Evolutionary conservation across 306 rosid genomes (phyloP).

Genomic region (Canavalia gladiata): DNA sequence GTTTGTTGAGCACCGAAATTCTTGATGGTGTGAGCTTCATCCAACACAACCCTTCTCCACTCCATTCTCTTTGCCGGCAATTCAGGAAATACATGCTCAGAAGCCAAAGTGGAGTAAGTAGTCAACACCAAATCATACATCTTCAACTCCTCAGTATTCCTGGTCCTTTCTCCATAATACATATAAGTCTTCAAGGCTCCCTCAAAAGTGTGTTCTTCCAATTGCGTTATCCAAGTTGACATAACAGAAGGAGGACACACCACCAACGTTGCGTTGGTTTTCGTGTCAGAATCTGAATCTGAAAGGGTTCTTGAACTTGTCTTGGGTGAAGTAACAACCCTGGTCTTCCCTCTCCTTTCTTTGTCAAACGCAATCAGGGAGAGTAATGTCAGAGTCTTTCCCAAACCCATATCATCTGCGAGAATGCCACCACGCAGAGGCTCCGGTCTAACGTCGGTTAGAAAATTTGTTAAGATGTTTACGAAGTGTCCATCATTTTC

Average conservation of each 20-base stretch:
- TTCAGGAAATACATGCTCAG: slow-evolving; percentile 39
- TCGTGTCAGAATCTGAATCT: not conserved
- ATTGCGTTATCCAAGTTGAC: slow-evolving; percentile 72
- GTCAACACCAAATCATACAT: slow-evolving; percentile 79
- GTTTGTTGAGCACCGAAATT: slow-evolving; percentile 67
- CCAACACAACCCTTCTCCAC: slow-evolving; percentile 86
- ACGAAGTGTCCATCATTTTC: slow-evolving; percentile 59
- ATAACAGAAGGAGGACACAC: slow-evolving; percentile 90
- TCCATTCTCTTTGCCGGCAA: slow-evolving; percentile 58
- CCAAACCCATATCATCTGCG: slow-evolving; percentile 85
- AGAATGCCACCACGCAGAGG: slow-evolving; percentile 84
- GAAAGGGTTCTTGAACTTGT: no score
- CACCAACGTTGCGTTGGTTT: slow-evolving; percentile 62
- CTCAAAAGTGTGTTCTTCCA: slow-evolving; percentile 66
- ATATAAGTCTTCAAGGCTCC: slow-evolving; percentile 69
- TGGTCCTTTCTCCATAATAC: slow-evolving; percentile 80
- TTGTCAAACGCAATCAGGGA: slow-evolving; percentile 68
- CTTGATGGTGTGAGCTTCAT: slow-evolving; percentile 85
- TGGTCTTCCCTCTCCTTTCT: no score
- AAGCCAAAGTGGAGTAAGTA: slow-evolving; percentile 66
- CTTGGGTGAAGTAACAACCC: no score
- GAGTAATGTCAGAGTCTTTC: slow-evolving; percentile 81
- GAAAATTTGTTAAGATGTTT: slow-evolving; percentile 64
- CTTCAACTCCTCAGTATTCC: slow-evolving; percentile 58
- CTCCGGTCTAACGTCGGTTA: slow-evolving; percentile 62